Evolutionary conservation across 2,329 filamentous ascomycete genomes (phyloP), one percentile per base, ranked within the genome.

Genomic region (Tolypocladium nubicola): DNA sequence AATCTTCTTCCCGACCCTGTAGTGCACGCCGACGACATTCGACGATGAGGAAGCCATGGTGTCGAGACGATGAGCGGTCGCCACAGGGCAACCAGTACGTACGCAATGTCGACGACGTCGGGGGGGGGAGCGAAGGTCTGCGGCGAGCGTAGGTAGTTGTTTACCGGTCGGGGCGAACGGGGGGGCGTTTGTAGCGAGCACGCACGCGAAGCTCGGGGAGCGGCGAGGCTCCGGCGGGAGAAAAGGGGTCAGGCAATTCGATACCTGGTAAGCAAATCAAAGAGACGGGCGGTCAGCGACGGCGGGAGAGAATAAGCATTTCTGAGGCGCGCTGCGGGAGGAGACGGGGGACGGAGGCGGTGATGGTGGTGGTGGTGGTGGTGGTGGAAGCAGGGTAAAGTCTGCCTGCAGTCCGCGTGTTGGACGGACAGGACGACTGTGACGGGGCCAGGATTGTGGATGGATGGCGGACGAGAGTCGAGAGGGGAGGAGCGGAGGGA

Each of bases 1-100:
- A 67, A 99, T 97, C 80, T 99, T 99, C 84, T 97, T 97, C 68
- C 94, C 94, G 64, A 99, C 94, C 64, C 94, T 85, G 76, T 99
- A 99, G 78, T 99, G 94, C 65, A 99, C 94, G 71, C 94, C 94
- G 69, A 97, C 94, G 65, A 99, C 94, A 76, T 97, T 97, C 61
- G 91, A 96, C 62, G 90, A 94, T 60, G 88, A 90, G 63, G 89
- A 92, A 59, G 90, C 85, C 90, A 94, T 94, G 71, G 68, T 71
- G 71, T 65, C 60, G 61, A 59, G 58, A 39, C 53, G 57, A 40
- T 40, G 45, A 53, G 33, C 41, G 59, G 33, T 41, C 52, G 58
- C 55, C 55, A 45, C 37, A 50, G 43, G 58, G 49, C 54, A 56
- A 54, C 30, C 47, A 16, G 30, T 16, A 19, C 30, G 47, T 50